Conservation (phyloP, 2,329 filamentous ascomycete species). For the Sporothrix dimorphospora region DNA sequence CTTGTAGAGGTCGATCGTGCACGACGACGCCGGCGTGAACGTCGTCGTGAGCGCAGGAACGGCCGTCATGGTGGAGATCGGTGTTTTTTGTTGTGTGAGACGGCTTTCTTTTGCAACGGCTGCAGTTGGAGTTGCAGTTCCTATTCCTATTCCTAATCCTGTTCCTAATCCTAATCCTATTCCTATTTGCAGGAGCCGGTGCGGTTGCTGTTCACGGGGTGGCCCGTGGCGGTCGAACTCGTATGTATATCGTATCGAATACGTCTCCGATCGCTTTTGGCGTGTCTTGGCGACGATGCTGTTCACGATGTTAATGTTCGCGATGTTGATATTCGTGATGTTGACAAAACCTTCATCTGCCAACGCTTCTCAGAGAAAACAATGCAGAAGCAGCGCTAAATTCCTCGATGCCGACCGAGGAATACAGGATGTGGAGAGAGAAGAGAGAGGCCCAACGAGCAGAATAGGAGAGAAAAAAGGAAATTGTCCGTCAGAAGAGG, state of each 20-base stretch:
- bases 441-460: not conserved
- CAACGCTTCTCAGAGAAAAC: not conserved
- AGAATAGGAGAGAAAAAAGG: not conserved
- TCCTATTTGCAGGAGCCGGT: not conserved
- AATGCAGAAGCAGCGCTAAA: not conserved
- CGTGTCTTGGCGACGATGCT: not conserved
- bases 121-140: not conserved
- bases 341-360: not conserved
- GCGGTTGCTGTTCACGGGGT: not conserved
- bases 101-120: not conserved
- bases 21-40: slow-evolving; percentile 27
- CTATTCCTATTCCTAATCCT: not conserved
- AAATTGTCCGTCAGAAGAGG: not conserved
- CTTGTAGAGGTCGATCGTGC: slow-evolving; percentile 23
- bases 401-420: not conserved
- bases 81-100: not conserved
- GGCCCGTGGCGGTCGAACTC: not conserved
- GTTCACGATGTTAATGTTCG: not conserved
- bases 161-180: not conserved
- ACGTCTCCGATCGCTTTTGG: not conserved
- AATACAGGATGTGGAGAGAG: not conserved
- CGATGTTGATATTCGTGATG: not conserved
- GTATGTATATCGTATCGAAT: not conserved
- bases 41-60: slow-evolving; percentile 25
- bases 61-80: not conserved